Percentiles rank a stretch among this genome's conserved stretches.
These are phyloP conservation scores for Aplosporella prunicola DNA, from an alignment of 2,329 filamentous ascomycete genomes.

Conservation along the genomic window DNA sequence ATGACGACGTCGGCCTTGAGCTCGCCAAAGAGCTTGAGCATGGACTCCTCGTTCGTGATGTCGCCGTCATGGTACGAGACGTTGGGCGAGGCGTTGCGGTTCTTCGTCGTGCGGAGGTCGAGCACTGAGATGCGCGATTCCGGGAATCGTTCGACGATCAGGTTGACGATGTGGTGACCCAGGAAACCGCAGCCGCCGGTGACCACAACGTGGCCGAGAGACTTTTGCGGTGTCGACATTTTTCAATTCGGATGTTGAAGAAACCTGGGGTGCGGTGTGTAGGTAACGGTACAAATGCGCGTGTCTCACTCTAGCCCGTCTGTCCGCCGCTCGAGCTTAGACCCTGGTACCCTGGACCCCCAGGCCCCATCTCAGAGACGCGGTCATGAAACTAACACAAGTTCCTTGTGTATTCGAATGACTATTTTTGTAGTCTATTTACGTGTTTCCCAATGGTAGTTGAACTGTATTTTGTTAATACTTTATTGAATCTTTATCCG, in stretches of 20 bases:
- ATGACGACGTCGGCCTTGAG: constrained; percentile 39
- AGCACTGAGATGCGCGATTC: constrained; percentile 38
- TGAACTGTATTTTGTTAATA: no score
- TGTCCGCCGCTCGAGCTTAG: constrained; percentile 1
- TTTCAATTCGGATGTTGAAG: not conserved
- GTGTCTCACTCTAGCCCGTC: no score
- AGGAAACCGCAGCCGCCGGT: constrained; percentile 45
- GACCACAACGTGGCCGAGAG: constrained; percentile 39
- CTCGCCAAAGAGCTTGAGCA: constrained; percentile 33
- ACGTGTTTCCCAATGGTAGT: no score
- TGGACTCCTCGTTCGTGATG: constrained; percentile 36
- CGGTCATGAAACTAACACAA: no score
- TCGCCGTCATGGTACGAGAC: constrained; percentile 43
- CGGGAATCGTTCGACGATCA: constrained; percentile 33
- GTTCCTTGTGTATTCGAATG: no score
- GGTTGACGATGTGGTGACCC: constrained; percentile 41
- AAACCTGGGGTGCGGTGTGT: not conserved
- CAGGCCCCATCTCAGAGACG: no score
- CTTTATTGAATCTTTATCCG: no score
- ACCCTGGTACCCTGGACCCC: no score
- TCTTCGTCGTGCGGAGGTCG: constrained; percentile 35
- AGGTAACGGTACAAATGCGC: no score
- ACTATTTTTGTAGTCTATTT: no score
- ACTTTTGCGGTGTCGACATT: constrained; percentile 11
- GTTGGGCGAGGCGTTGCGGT: constrained; percentile 30